These are phyloP conservation scores for Glaciozyma antarctica DNA, from an alignment of 768 basidiomycete genomes.

Conservation along the genomic window DNA sequence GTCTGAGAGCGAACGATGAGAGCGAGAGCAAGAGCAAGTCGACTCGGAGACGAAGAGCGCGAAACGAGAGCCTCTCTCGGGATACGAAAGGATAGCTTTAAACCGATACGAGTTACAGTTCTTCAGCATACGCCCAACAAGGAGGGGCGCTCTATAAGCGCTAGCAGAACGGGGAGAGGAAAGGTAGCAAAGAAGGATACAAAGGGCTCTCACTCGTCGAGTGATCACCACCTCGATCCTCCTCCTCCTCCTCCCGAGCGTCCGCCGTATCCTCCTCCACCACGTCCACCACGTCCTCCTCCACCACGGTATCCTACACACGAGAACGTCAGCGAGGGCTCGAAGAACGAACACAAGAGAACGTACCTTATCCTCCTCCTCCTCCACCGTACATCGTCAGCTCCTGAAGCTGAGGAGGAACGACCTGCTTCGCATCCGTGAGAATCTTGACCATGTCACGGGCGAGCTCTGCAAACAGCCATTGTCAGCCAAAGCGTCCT, in stretches of 20 bases:
- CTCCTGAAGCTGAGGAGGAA: constrained; percentile 78
- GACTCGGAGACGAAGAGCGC: no score
- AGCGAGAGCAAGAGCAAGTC: no score
- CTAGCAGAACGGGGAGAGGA: no score
- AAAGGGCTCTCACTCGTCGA: no score
- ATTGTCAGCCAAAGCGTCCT: neutral
- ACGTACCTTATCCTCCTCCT: constrained; percentile 26
- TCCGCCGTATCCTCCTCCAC: neutral
- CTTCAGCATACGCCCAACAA: no score
- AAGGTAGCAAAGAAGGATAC: no score
- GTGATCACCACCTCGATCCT: neutral
- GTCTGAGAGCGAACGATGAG: no score
- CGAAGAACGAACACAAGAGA: neutral
- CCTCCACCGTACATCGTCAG: constrained; percentile 24
- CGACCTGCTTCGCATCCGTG: constrained; percentile 69
- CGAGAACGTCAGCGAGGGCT: neutral
- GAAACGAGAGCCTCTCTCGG: no score
- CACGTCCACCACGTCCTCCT: neutral
- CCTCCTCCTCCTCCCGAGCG: neutral
- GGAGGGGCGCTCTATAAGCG: no score
- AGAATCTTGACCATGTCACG: constrained; percentile 82
- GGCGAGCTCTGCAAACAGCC: constrained; percentile 60
- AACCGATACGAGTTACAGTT: no score
- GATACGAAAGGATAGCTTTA: no score
- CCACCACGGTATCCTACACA: neutral